Conservation (phyloP, 306 rosid species). For the Citrullus amarus region DNA sequence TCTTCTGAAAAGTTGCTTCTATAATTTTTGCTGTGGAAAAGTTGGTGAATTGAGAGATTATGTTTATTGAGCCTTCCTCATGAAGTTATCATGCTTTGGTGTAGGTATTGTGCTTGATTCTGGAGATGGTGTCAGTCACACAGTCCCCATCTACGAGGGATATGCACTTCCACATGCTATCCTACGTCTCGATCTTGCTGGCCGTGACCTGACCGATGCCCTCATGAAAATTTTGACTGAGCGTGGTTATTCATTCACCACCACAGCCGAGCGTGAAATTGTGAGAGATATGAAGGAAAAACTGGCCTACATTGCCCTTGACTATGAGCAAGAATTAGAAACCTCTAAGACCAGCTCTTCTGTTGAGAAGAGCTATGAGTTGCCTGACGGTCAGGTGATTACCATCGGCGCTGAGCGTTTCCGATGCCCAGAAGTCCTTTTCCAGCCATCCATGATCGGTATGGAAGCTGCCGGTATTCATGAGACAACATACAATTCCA, state of each 20-base stretch:
- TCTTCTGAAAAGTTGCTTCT: neutral
- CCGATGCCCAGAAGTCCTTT: slow-evolving; percentile 28
- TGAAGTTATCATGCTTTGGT: neutral
- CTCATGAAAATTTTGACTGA: slow-evolving; percentile 71
- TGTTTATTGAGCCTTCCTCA: neutral
- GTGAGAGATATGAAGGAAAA: slow-evolving; percentile 52
- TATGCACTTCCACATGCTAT: slow-evolving; percentile 32
- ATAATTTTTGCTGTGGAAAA: neutral
- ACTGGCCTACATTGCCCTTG: slow-evolving; percentile 63
- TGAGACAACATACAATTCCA: slow-evolving; percentile 25
- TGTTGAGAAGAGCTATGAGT: slow-evolving; percentile 70
- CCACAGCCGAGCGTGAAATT: slow-evolving; percentile 75
- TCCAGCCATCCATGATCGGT: slow-evolving; percentile 33
- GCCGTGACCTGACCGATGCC: slow-evolving; percentile 75
- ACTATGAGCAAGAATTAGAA: slow-evolving; percentile 66
- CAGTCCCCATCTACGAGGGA: slow-evolving; percentile 27
- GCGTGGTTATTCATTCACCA: slow-evolving; percentile 77
- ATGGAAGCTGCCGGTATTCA: slow-evolving; percentile 32
- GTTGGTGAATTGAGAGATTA: neutral
- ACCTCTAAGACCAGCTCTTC: slow-evolving; percentile 65
- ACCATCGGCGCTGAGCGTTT: slow-evolving; percentile 27
- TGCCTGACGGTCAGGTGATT: slow-evolving; percentile 34
- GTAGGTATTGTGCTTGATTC: slow-evolving; percentile 28
- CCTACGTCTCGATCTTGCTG: slow-evolving; percentile 71
- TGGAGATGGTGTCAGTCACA: slow-evolving; percentile 33